phyloP scores from a whole-genome alignment of 148 eudicot genomes.

The Arctostaphylos glauca region DNA sequence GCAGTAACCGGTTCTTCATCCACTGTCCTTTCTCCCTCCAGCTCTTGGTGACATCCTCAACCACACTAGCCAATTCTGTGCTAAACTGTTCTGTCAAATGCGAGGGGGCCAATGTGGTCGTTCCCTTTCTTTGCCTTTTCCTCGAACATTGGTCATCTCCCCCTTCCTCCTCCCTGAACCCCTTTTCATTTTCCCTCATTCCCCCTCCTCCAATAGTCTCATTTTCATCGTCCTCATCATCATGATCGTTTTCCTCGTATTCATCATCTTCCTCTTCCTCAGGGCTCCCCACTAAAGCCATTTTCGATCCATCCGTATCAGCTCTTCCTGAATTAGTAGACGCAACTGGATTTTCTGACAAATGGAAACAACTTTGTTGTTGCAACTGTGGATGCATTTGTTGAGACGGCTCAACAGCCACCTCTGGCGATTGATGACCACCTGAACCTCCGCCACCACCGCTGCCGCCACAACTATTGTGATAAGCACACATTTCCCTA shows the following conservation, averaged over 20 bases:
- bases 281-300: constrained; percentile 8
- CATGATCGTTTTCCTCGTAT: constrained; percentile 37
- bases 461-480: constrained; percentile 63
- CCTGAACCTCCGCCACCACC: constrained; percentile 19
- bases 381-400: constrained; percentile 27
- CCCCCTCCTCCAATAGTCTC: constrained; percentile 29
- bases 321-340: constrained; percentile 24
- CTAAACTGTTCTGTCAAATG: constrained; percentile 32
- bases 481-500: constrained; percentile 96
- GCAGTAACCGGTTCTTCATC: constrained; percentile 43
- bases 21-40: constrained; percentile 63
- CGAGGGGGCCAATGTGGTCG: background rate
- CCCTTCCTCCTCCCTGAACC: constrained; percentile 24
- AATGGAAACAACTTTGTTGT: constrained; percentile 43
- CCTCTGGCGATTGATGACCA: constrained; percentile 26
- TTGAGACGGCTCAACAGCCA: constrained; percentile 23
- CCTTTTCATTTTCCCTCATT: constrained; percentile 8
- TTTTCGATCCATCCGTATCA: constrained; percentile 23
- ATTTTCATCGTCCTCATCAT: constrained; percentile 39
- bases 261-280: constrained; percentile 30
- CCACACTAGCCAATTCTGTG: constrained; percentile 39
- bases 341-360: constrained; percentile 19
- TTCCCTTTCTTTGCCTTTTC: constrained; percentile 24
- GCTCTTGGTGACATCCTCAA: constrained; percentile 52
- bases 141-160: constrained; percentile 21